Conservation (phyloP, 1,139 yeast species). For the Zygosaccharomyces pseudobailii region DNA sequence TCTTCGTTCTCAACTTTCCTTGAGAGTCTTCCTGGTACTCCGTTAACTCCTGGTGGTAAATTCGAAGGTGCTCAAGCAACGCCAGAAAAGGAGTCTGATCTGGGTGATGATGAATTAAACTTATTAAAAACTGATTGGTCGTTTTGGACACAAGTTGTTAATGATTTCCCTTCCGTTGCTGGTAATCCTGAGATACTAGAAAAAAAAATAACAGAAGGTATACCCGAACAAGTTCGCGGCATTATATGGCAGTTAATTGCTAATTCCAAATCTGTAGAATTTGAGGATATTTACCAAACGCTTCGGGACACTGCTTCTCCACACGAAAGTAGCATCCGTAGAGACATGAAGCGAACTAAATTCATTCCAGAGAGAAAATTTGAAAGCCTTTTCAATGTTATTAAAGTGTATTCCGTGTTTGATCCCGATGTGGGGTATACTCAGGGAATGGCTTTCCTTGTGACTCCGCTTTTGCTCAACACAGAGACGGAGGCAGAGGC, state of each 20-base stretch:
- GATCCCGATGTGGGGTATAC: constrained; percentile 96
- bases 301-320: constrained; percentile 50
- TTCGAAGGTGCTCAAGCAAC: constrained; percentile 17
- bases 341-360: constrained; percentile 82
- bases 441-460: constrained; percentile 93
- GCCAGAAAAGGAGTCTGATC: constrained; percentile 17
- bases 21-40: constrained; percentile 11
- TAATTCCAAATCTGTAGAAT: constrained; percentile 72
- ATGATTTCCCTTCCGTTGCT: constrained; percentile 67
- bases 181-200: constrained; percentile 55
- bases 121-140: constrained; percentile 67
- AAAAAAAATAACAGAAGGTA: constrained; percentile 62
- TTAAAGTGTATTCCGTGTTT: constrained; percentile 77
- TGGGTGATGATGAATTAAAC: constrained; percentile 26
- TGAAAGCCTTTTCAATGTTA: constrained; percentile 63
- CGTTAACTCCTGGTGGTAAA: constrained; percentile 4
- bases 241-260: constrained; percentile 89
- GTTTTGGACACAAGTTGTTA: constrained; percentile 79
- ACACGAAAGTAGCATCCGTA: constrained; percentile 70
- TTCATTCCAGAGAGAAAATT: constrained; percentile 59
- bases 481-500: constrained; percentile 74
- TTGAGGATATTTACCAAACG: constrained; percentile 57
- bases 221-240: constrained; percentile 82
- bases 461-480: constrained; percentile 78
- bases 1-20: constrained; percentile 47